phyloP scores from a whole-genome alignment of 2,329 filamentous ascomycete species.

The Pestalotiopsis sp. region DNA sequence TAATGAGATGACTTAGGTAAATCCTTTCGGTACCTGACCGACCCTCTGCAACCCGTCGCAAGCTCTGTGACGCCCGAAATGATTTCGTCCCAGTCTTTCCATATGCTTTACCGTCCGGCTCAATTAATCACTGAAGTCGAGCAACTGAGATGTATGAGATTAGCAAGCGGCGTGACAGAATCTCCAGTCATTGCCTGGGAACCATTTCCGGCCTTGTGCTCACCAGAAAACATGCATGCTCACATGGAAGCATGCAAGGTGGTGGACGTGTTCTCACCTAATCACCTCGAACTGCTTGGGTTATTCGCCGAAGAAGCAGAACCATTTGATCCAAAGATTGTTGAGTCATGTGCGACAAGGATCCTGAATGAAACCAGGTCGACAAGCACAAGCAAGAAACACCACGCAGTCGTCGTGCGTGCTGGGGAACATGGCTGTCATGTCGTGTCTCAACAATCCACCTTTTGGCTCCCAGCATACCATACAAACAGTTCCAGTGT shows the following conservation, averaged over 20 bases:
- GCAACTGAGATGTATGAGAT: slow-evolving; percentile 19
- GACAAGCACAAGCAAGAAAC: not conserved
- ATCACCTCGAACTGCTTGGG: slow-evolving; percentile 36
- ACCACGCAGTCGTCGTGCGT: slow-evolving; percentile 27
- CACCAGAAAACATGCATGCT: slow-evolving; percentile 25
- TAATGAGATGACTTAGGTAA: slow-evolving; percentile 18
- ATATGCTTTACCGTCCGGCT: slow-evolving; percentile 25
- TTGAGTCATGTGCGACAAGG: slow-evolving; percentile 14
- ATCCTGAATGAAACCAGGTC: slow-evolving; percentile 31
- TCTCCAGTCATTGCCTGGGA: slow-evolving; percentile 19
- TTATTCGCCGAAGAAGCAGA: slow-evolving; percentile 21
- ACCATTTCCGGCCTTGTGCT: slow-evolving; percentile 20
- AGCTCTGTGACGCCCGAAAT: slow-evolving; percentile 14
- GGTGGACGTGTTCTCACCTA: slow-evolving; percentile 38
- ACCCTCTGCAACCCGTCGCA: slow-evolving; percentile 20
- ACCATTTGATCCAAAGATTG: slow-evolving; percentile 28
- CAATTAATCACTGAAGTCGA: slow-evolving; percentile 21
- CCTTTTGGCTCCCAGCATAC: slow-evolving; percentile 33
- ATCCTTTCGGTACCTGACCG: slow-evolving; percentile 22
- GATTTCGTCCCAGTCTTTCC: slow-evolving; percentile 23
- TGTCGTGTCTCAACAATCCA: slow-evolving; percentile 9
- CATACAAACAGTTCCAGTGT: slow-evolving; percentile 18
- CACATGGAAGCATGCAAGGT: slow-evolving; percentile 24
- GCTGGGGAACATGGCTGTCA: slow-evolving; percentile 34
- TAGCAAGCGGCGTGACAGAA: not conserved